A percentile compares a stretch with the other conserved stretches of the same genome.
Conservation (phyloP, 164 flowering plant species). For the Aristolochia fimbriata region DNA sequence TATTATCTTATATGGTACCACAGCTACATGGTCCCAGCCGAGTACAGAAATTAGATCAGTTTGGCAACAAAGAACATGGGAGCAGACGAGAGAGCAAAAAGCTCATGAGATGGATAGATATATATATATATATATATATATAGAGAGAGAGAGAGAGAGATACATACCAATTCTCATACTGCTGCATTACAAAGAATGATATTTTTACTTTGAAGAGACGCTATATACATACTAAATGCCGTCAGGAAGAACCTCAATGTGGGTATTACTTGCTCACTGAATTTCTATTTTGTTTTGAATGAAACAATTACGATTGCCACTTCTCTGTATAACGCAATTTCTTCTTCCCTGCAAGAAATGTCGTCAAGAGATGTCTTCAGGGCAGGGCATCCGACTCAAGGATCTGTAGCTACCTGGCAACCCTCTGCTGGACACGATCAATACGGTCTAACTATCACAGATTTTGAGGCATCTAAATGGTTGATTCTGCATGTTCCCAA, state of each 20-base stretch:
- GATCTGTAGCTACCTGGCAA: background rate
- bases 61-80: no score
- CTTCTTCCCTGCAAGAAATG: no score
- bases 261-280: background rate
- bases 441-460: conserved; percentile 30
- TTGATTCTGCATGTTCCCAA: conserved; percentile 80
- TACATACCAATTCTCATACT: no score
- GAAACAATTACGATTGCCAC: conserved; percentile 9
- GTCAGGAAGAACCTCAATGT: background rate
- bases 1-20: no score
- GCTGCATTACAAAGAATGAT: background rate
- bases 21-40: no score
- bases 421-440: background rate
- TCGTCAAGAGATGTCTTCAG: no score
- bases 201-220: background rate
- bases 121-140: no score
- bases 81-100: no score
- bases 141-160: no score
- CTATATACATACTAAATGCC: background rate
- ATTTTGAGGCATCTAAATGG: conserved; percentile 60
- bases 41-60: no score
- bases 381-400: no score
- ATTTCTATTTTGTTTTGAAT: conserved; percentile 5
- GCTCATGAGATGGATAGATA: no score
- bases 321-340: background rate